Evolutionary conservation across 2,329 filamentous ascomycete species (phyloP).

Genomic region (Volutella citrinella): DNA sequence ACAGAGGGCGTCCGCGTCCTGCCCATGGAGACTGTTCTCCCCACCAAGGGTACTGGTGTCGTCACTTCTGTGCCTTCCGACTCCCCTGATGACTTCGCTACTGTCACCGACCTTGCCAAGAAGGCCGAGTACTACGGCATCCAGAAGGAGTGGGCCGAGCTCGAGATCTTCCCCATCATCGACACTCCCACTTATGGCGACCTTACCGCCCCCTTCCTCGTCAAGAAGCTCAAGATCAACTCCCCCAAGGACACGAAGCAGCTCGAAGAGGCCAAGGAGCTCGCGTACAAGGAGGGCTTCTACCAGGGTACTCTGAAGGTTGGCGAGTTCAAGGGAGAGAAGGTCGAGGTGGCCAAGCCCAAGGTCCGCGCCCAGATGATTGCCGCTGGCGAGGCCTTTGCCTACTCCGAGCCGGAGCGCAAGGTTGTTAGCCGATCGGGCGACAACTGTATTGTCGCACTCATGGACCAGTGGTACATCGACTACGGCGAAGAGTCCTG

Average conservation of each 20-base stretch:
- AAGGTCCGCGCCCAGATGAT: conserved; percentile 79
- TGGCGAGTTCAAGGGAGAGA: conserved; percentile 83
- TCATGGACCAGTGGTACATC: conserved; percentile 96
- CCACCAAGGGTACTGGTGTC: conserved; percentile 93
- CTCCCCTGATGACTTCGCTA: conserved; percentile 90
- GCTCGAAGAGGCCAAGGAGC: conserved; percentile 89
- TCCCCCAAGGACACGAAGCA: conserved; percentile 91
- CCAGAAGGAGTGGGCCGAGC: conserved; percentile 91
- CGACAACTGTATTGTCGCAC: conserved; percentile 89
- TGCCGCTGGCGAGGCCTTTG: conserved; percentile 75
- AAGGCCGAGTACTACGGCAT: conserved; percentile 97
- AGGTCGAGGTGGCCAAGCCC: conserved; percentile 82
- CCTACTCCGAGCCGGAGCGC: conserved; percentile 90
- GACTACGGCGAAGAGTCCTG: conserved; percentile 92
- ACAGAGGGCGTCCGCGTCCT: conserved; percentile 81
- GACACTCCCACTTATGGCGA: conserved; percentile 85
- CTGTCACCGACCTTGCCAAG: conserved; percentile 81
- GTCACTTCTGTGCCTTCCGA: conserved; percentile 96
- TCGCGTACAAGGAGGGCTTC: conserved; percentile 96
- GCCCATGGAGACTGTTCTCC: conserved; percentile 91
- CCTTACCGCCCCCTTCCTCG: conserved; percentile 75
- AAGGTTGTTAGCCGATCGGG: conserved; percentile 85
- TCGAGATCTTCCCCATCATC: conserved; percentile 87
- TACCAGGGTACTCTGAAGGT: conserved; percentile 90
- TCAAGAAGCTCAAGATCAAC: conserved; percentile 92